Evolutionary conservation across 345 rosid genomes (phyloP).

Genomic region (Zanthoxylum bungeanum): DNA sequence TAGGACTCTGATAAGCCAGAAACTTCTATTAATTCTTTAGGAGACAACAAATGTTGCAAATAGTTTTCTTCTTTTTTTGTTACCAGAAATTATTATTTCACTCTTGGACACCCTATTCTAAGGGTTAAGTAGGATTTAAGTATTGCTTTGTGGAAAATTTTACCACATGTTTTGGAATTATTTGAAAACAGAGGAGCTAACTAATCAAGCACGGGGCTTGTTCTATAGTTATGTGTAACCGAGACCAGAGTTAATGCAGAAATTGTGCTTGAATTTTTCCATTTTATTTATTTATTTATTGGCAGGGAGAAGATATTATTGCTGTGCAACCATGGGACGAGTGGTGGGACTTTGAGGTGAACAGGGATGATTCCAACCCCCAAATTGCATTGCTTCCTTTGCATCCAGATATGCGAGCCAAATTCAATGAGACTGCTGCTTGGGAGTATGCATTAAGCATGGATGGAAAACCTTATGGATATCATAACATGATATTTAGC

Average conservation of each 20-base stretch:
- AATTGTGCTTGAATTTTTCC: background rate
- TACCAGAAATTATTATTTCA: background rate
- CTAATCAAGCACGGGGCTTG: background rate
- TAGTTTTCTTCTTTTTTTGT: background rate
- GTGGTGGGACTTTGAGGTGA: slow-evolving; percentile 98
- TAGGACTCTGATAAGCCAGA: background rate
- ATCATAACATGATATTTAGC: slow-evolving; percentile 97
- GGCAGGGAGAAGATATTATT: slow-evolving; percentile 85
- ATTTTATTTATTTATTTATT: background rate
- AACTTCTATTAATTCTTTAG: background rate
- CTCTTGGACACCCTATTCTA: background rate
- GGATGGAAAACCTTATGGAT: slow-evolving; percentile 89
- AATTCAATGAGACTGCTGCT: slow-evolving; percentile 87
- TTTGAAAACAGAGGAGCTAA: background rate
- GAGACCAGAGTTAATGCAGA: background rate
- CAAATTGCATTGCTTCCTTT: slow-evolving; percentile 91
- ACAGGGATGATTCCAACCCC: slow-evolving; percentile 84
- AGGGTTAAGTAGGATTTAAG: background rate
- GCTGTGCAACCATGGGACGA: slow-evolving; percentile 93
- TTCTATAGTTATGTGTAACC: background rate
- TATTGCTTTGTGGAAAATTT: background rate
- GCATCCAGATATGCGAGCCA: slow-evolving; percentile 83
- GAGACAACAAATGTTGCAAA: background rate
- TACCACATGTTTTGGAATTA: background rate
- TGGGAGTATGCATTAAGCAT: slow-evolving; percentile 96